These are phyloP conservation scores for Leishmania major DNA, from an alignment of 208 protist species.

Conservation along the genomic window DNA sequence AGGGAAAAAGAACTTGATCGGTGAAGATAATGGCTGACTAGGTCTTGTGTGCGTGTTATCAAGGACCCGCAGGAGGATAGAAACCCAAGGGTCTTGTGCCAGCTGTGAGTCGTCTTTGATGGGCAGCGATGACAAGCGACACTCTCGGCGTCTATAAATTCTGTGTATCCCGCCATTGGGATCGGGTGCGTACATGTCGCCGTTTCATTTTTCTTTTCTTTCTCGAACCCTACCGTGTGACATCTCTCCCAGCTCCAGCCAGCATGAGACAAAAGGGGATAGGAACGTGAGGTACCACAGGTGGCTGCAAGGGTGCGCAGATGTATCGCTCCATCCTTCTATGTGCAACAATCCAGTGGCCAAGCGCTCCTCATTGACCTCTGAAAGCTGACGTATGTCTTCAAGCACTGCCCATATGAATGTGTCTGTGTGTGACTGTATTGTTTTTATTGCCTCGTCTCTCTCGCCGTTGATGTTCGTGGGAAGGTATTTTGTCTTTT, in stretches of 20 bases:
- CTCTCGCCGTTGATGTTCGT: not conserved
- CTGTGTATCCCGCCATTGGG: not conserved
- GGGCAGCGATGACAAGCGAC: not conserved
- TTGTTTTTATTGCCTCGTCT: not conserved
- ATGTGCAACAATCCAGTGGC: not conserved
- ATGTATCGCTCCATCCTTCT: not conserved
- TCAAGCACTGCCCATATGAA: not conserved
- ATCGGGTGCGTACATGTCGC: not conserved
- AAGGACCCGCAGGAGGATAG: not conserved
- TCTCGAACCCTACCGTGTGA: not conserved
- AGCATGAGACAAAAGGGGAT: not conserved
- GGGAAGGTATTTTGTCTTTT: conserved; percentile 10
- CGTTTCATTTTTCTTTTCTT: conserved; percentile 10
- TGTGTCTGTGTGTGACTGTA: not conserved
- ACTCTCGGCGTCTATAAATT: not conserved
- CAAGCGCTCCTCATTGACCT: not conserved
- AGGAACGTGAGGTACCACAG: not conserved
- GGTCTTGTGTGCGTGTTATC: not conserved
- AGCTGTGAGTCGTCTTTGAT: not conserved
- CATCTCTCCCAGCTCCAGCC: not conserved
- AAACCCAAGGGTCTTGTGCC: not conserved
- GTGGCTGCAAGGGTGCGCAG: not conserved
- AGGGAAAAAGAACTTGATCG: not conserved
- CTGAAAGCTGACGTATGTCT: not conserved
- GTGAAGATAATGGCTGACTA: not conserved